Base-by-base conservation (phyloP, 805 yeast genomes). In the Candida corydali region DNA sequence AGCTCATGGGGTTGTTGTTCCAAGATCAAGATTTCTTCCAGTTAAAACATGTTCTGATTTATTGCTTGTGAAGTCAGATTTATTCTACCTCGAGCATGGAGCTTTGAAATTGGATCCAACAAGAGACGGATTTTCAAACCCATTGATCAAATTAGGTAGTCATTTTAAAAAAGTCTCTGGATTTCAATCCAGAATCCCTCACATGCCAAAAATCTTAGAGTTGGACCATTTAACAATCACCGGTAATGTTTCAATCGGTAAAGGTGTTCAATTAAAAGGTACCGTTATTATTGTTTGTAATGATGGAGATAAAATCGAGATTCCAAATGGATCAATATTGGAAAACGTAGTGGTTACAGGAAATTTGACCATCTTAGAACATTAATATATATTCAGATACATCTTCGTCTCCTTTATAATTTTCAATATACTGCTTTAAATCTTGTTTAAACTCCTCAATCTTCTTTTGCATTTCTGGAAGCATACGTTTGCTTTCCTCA, bases 331-430 rank as follows among this genome's bases (percentile, higher is more conserved):
- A 27, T 78, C 95, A 10, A 74, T 89, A 37, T 75, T 93, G 54
- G 98, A 93, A 64, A 93, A 93, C 57, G 98, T 91, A 35, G 98
- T 91, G 45, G 86, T 91, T 52, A 91, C 98, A 36, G 98, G 98
- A 62, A 88, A 86, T 69, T 76, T 91, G 65, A 87, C 94, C 54
- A 89, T 93, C 52, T 75, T 89, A 55, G 97, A 89, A 69, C 97
- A 89, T 63, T 88, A 63, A 12, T 29, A 31, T 31, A 22, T 25
- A 12, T 31, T 20, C 49, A 2, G 41, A 22, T 9, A 44, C 19
- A 38, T 57, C 59, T 36, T 61, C 65, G 12, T 56, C 65, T 11
- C 59, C 63, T 17, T 36, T 41, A 40, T 54, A 54, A 10, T 40
- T 18, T n/a, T 29, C 32, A 11, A 43, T 20, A 27, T 32, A 41